These are phyloP conservation scores for Trametes gibbosa DNA, from an alignment of 768 basidiomycete species.

Conservation along the genomic window DNA sequence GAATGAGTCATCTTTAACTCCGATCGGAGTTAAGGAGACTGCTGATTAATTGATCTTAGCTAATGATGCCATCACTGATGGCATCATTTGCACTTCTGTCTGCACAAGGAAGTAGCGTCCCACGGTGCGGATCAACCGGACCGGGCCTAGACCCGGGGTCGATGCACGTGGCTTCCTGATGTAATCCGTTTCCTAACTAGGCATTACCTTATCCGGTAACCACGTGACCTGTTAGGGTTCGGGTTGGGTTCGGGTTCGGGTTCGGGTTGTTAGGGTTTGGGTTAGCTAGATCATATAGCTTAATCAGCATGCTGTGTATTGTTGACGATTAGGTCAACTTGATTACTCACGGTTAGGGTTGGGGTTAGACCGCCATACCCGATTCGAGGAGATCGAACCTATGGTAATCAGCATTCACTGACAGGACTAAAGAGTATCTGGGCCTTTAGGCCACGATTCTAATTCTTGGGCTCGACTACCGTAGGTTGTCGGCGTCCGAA, in stretches of 20 bases:
- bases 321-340: background rate
- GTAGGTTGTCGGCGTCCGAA: too few relatives aligned
- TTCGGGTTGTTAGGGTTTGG: slow-evolving; percentile 2
- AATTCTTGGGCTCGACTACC: too few relatives aligned
- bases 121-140: too few relatives aligned
- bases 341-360: background rate
- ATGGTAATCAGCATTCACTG: background rate
- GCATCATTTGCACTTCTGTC: too few relatives aligned
- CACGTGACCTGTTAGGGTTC: background rate
- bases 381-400: background rate
- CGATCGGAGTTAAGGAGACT: too few relatives aligned
- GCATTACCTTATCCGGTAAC: background rate
- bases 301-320: background rate
- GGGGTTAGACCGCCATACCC: background rate
- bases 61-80: too few relatives aligned
- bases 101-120: too few relatives aligned
- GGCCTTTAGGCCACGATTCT: too few relatives aligned
- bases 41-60: too few relatives aligned
- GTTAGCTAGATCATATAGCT: background rate
- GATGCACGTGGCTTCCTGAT: background rate
- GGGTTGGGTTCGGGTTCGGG: slow-evolving; percentile 4
- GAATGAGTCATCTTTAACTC: too few relatives aligned
- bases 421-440: background rate
- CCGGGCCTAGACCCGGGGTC: too few relatives aligned
- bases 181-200: background rate